Conservation (phyloP, 2,329 filamentous ascomycete species). For the Penicillium vulpinum region DNA sequence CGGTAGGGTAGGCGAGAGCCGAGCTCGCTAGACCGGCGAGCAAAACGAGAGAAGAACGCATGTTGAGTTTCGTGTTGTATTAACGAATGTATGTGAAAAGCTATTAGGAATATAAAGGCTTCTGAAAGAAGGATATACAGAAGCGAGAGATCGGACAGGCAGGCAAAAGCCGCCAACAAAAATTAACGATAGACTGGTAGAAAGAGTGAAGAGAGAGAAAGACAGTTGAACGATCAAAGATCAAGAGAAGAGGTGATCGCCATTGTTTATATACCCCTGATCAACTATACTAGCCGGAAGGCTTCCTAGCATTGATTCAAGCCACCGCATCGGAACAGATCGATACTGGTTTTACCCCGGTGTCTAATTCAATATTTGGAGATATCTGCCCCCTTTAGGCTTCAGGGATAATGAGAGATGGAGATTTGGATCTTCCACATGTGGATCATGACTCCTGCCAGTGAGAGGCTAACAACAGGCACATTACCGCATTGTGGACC, state of each 20-base stretch:
- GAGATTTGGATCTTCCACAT: conserved; percentile 15
- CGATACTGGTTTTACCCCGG: conserved; percentile 21
- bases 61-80: conserved; percentile 16
- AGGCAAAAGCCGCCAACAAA: conserved; percentile 20
- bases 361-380: conserved; percentile 25
- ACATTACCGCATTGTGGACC: conserved; percentile 17
- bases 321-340: conserved; percentile 7
- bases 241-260: conserved; percentile 22
- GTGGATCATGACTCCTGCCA: conserved; percentile 19
- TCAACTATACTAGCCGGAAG: conserved; percentile 3
- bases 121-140: conserved; percentile 13
- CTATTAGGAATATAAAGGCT: conserved; percentile 18
- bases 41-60: conserved; percentile 31
- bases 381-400: conserved; percentile 20
- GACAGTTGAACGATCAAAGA: conserved; percentile 1
- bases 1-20: conserved; percentile 34
- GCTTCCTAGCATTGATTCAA: background rate
- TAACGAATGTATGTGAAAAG: conserved; percentile 23
- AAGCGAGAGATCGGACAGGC: conserved; percentile 20
- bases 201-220: conserved; percentile 24
- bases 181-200: conserved; percentile 38
- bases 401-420: conserved; percentile 16
- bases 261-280: conserved; percentile 40
- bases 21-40: conserved; percentile 37
- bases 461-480: conserved; percentile 9